These are phyloP conservation scores for Rutidosis leptorrhynchoides DNA, from an alignment of 129 eudicot genomes.

Conservation along the genomic window DNA sequence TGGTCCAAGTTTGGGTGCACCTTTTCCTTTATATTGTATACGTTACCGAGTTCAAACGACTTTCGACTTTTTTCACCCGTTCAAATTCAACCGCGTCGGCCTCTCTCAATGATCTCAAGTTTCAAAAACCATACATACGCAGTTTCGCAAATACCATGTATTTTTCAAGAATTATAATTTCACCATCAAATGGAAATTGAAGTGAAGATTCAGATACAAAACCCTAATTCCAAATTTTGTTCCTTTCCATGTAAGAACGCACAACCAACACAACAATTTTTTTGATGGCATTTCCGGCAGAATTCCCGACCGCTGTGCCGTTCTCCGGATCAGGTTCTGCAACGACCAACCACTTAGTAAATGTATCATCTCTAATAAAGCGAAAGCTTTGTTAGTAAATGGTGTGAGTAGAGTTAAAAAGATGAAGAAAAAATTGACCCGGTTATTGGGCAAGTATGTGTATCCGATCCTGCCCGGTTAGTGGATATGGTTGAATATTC, in stretches of 20 bases:
- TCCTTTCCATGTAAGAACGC: slow-evolving; percentile 51
- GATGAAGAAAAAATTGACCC: slow-evolving; percentile 85
- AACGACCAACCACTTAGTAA: slow-evolving; percentile 37
- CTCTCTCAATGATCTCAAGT: slow-evolving; percentile 23
- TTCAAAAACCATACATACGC: background rate
- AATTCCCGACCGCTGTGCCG: slow-evolving; percentile 57
- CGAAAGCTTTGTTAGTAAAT: slow-evolving; percentile 50
- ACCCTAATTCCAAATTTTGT: slow-evolving; percentile 47
- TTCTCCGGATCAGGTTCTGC: slow-evolving; percentile 79
- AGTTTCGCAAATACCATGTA: background rate
- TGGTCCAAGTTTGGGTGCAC: too few relatives aligned
- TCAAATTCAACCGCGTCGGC: slow-evolving; percentile 76
- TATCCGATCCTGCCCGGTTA: slow-evolving; percentile 44
- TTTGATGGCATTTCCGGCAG: slow-evolving; percentile 60
- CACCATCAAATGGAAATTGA: slow-evolving; percentile 55
- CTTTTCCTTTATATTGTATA: too few relatives aligned
- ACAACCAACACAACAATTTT: slow-evolving; percentile 75
- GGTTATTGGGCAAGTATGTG: slow-evolving; percentile 38
- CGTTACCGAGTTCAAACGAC: too few relatives aligned
- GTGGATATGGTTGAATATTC: slow-evolving; percentile 29
- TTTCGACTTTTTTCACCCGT: too few relatives aligned
- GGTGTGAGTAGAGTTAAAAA: slow-evolving; percentile 88
- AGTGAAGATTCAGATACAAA: slow-evolving; percentile 67
- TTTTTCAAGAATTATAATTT: background rate
- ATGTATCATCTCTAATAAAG: slow-evolving; percentile 65